phyloP scores from a whole-genome alignment of 257 asterid genomes.

The Coffea eugenioides region DNA sequence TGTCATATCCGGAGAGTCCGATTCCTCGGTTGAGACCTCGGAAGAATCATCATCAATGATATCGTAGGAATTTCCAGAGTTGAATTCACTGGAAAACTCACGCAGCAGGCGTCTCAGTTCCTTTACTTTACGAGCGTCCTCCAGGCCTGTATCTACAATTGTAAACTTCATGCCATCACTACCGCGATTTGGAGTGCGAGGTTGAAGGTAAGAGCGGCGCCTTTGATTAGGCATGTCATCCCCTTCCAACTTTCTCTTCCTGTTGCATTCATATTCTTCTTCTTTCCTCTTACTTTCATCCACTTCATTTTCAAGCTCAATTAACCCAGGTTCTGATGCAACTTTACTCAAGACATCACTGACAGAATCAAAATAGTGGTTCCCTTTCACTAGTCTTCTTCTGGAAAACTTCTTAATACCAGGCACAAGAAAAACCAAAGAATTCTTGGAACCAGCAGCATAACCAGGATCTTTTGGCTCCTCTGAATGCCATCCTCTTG shows the following conservation, averaged over 20 bases:
- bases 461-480: constrained; percentile 50
- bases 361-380: constrained; percentile 68
- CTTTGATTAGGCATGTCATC: constrained; percentile 40
- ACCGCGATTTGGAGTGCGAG: constrained; percentile 45
- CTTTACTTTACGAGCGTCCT: constrained; percentile 38
- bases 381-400: constrained; percentile 55
- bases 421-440: constrained; percentile 65
- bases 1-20: constrained; percentile 27
- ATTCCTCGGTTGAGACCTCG: constrained; percentile 38
- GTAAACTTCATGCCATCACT: constrained; percentile 44
- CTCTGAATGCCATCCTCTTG: constrained; percentile 84
- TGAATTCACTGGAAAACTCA: constrained; percentile 25
- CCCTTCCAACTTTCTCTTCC: constrained; percentile 28
- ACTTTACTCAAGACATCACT: constrained; percentile 66
- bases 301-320: constrained; percentile 47
- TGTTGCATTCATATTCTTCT: constrained; percentile 24
- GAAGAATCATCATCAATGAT: constrained; percentile 23
- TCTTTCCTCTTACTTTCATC: constrained; percentile 23
- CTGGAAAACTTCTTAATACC: constrained; percentile 62
- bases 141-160: constrained; percentile 57
- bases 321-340: constrained; percentile 53
- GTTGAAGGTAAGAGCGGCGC: constrained; percentile 58
- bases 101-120: constrained; percentile 47
- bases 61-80: constrained; percentile 7
- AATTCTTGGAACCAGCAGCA: constrained; percentile 33